Percentiles rank a stretch among this genome's conserved stretches.
Conservation (phyloP, 177 flowering plant genomes). For the Tripterygium wilfordii region DNA sequence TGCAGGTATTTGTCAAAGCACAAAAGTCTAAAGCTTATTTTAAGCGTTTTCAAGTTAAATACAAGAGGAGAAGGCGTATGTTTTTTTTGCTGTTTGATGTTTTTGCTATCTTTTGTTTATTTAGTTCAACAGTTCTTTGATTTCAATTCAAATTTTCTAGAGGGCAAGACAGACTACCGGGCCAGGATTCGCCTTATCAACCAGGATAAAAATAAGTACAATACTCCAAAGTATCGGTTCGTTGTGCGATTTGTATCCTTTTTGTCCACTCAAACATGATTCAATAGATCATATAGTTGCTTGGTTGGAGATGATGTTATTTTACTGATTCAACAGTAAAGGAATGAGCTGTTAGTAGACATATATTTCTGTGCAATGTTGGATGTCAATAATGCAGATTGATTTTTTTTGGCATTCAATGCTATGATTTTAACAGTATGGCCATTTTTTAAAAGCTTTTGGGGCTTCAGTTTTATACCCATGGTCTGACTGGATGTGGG, state of each 20-base stretch:
- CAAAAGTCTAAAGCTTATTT: constrained; percentile 70
- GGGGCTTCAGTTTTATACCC: too few species aligned
- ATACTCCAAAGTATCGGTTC: constrained; percentile 78
- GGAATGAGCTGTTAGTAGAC: too few species aligned
- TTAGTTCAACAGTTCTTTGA: neutral
- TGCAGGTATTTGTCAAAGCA: constrained; percentile 66
- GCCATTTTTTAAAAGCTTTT: too few species aligned
- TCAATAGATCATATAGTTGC: neutral
- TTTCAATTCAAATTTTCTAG: constrained; percentile 21
- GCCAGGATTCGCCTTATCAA: constrained; percentile 81
- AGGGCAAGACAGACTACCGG: constrained; percentile 92
- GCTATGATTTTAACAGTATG: too few species aligned
- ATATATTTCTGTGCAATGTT: too few species aligned
- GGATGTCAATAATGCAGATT: too few species aligned
- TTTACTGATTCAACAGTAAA: neutral
- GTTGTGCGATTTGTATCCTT: constrained; percentile 90
- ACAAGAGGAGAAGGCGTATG: constrained; percentile 88
- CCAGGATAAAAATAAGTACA: constrained; percentile 87
- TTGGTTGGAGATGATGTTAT: neutral
- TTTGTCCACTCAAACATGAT: neutral
- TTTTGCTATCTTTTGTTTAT: neutral
- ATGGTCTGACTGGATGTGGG: too few species aligned
- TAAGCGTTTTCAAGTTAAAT: constrained; percentile 87
- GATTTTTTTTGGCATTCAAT: too few species aligned
- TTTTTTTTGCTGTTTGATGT: neutral